A percentile compares a stretch with the other conserved stretches of the same genome.
These are phyloP conservation scores for Iberis pinnata DNA, from an alignment of 345 rosid genomes.

Conservation along the genomic window DNA sequence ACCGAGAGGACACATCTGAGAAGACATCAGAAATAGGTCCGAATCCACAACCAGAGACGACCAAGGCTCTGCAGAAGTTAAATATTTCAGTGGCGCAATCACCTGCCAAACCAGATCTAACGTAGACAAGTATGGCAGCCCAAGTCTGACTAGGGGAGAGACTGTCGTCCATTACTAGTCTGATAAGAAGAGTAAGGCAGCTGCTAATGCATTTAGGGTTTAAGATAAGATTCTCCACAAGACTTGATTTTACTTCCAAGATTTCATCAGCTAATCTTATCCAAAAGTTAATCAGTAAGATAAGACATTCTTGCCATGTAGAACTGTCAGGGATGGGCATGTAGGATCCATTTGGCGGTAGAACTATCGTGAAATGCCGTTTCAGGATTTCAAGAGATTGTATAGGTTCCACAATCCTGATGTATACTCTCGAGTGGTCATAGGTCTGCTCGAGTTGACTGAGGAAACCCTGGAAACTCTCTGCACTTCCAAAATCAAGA, in stretches of 20 bases:
- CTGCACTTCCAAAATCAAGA: constrained; percentile 51
- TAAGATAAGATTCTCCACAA: constrained; percentile 33
- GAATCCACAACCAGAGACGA: constrained; percentile 78
- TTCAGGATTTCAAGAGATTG: constrained; percentile 60
- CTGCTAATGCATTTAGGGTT: constrained; percentile 49
- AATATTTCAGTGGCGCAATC: constrained; percentile 43
- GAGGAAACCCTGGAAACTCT: constrained; percentile 55
- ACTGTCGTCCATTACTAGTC: constrained; percentile 74
- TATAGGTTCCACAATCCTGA: constrained; percentile 52
- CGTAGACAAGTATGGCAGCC: constrained; percentile 51
- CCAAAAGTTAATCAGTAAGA: constrained; percentile 72
- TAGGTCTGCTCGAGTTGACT: constrained; percentile 62
- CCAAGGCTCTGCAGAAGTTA: constrained; percentile 67
- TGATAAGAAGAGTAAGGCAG: constrained; percentile 58
- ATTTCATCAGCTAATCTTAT: constrained; percentile 69
- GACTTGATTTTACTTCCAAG: constrained; percentile 44
- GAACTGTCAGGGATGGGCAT: constrained; percentile 69
- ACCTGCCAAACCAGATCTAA: constrained; percentile 44
- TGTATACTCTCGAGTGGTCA: constrained; percentile 44
- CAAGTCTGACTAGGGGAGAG: constrained; percentile 91
- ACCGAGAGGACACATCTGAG: constrained; percentile 40
- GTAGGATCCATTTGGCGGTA: constrained; percentile 39
- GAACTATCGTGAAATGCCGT: constrained; percentile 43
- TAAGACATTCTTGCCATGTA: constrained; percentile 87
- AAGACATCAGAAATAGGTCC: constrained; percentile 64